Evolutionary conservation across 108 stramenopile genomes (phyloP).

Genomic region (Cyclotella sp.): DNA sequence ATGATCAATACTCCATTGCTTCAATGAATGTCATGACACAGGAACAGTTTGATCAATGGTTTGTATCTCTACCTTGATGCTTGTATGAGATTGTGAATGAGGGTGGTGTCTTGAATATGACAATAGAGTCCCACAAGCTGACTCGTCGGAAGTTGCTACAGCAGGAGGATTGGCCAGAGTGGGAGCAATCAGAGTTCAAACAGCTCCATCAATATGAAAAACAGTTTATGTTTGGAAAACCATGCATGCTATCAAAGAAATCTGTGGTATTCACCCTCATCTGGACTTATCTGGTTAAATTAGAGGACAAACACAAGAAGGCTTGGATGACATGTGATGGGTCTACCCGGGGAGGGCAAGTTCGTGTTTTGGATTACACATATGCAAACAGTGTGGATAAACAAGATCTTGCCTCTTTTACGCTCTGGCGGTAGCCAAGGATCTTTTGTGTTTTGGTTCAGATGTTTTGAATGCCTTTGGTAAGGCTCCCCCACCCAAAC

Average conservation of each 20-base stretch:
- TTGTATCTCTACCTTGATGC: background rate
- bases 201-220: background rate
- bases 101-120: background rate
- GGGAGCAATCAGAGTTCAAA: background rate
- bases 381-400: background rate
- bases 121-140: background rate
- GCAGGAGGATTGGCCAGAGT: background rate
- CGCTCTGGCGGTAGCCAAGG: background rate
- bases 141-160: background rate
- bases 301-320: background rate
- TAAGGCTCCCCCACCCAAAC: background rate
- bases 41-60: background rate
- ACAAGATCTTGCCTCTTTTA: background rate
- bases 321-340: background rate
- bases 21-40: background rate
- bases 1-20: background rate
- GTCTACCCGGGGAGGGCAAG: background rate
- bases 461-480: constrained; percentile 22
- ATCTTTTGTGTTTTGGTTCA: background rate
- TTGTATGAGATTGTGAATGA: background rate
- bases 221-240: background rate
- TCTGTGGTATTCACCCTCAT: background rate
- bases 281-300: background rate
- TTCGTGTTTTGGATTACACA: background rate
- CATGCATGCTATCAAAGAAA: background rate